A percentile compares a stretch with the other conserved stretches of the same genome.
phyloP scores from a whole-genome alignment of 371 early-diverging fungal species.

The Nematocida major region DNA sequence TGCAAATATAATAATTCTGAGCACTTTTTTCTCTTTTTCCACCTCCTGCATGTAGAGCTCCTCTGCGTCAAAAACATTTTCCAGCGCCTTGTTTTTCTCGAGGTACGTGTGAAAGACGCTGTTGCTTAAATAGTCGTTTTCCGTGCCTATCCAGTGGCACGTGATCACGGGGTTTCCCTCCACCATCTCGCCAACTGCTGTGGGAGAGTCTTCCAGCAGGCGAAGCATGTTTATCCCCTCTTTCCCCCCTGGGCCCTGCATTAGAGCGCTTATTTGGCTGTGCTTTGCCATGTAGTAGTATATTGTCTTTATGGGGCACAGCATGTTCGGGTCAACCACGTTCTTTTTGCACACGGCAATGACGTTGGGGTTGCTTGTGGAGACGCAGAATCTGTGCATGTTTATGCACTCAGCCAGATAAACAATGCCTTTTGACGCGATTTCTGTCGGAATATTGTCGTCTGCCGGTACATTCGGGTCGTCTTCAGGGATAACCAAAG shows the following conservation, averaged over 20 bases:
- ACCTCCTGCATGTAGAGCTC: neutral
- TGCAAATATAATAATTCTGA: neutral
- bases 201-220: neutral
- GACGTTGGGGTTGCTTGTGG: slow-evolving; percentile 33
- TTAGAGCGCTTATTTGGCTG: neutral
- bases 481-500: slow-evolving; percentile 8
- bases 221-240: neutral
- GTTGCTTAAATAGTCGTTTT: slow-evolving; percentile 27
- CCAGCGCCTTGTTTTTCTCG: slow-evolving; percentile 13
- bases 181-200: neutral
- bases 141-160: slow-evolving; percentile 26
- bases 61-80: neutral
- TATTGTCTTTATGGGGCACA: slow-evolving; percentile 7
- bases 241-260: neutral
- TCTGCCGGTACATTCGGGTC: neutral
- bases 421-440: slow-evolving; percentile 1
- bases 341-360: slow-evolving; percentile 9
- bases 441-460: slow-evolving; percentile 4
- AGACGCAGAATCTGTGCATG: slow-evolving; percentile 27
- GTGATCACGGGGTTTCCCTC: neutral
- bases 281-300: slow-evolving; percentile 31
- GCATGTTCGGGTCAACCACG: slow-evolving; percentile 23
- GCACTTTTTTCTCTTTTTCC: slow-evolving; percentile 13
- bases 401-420: slow-evolving; percentile 49
- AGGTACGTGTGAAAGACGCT: slow-evolving; percentile 44